Evolutionary conservation across 108 stramenopile species (phyloP).

Genomic region (Cyclotella kingstonii): DNA sequence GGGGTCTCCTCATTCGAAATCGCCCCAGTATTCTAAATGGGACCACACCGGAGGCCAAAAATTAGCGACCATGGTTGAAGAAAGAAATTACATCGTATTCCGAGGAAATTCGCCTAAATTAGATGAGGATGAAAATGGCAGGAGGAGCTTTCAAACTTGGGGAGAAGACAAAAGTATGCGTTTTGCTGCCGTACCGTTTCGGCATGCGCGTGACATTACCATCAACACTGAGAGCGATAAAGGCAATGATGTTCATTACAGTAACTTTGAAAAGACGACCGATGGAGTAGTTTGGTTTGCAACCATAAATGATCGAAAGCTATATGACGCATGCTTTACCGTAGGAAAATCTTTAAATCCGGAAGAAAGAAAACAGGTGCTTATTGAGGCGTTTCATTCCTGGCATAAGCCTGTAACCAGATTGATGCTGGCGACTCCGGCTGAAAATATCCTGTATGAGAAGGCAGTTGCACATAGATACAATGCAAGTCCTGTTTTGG

Average conservation of each 20-base stretch:
- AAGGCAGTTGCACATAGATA: slow-evolving; percentile 75
- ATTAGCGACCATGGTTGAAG: slow-evolving; percentile 61
- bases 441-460: slow-evolving; percentile 76
- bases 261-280: slow-evolving; percentile 23
- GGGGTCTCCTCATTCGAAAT: slow-evolving; percentile 14
- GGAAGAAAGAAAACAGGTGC: slow-evolving; percentile 45
- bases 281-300: slow-evolving; percentile 83
- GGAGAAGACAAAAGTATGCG: slow-evolving; percentile 72
- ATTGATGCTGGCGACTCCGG: slow-evolving; percentile 75
- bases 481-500: slow-evolving; percentile 60
- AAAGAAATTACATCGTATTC: slow-evolving; percentile 79
- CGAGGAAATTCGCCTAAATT: slow-evolving; percentile 75
- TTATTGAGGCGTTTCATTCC: slow-evolving; percentile 64
- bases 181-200: slow-evolving; percentile 84
- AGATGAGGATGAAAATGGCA: slow-evolving; percentile 49
- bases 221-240: slow-evolving; percentile 13
- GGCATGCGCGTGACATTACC: slow-evolving; percentile 27
- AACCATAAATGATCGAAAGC: slow-evolving; percentile 61
- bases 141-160: slow-evolving; percentile 83
- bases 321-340: slow-evolving; percentile 29
- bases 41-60: slow-evolving; percentile 48
- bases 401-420: slow-evolving; percentile 83
- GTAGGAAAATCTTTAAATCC: slow-evolving; percentile 41
- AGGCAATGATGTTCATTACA: slow-evolving; percentile 7
- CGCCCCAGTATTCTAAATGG: slow-evolving; percentile 45